Conservation (phyloP, 2,329 filamentous ascomycete species). For the Aurifilum marmelostoma region DNA sequence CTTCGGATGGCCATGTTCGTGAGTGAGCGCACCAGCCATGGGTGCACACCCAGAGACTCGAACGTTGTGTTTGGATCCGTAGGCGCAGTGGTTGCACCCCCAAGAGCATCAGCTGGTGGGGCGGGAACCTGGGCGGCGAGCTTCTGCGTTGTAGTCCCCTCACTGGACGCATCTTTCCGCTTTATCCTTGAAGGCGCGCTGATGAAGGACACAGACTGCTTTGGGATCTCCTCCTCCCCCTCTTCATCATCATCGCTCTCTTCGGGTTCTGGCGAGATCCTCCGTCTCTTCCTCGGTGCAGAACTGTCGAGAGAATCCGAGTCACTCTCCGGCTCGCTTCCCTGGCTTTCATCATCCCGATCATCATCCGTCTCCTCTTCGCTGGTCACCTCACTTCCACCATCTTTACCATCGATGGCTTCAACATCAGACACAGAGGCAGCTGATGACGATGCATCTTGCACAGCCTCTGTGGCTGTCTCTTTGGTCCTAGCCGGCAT, state of each 20-base stretch:
- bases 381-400: conserved; percentile 25
- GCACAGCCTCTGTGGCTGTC: conserved; percentile 14
- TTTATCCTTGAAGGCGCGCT: conserved; percentile 59
- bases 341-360: background rate
- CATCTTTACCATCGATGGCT: background rate
- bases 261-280: conserved; percentile 38
- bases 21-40: conserved; percentile 87
- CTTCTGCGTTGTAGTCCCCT: conserved; percentile 20
- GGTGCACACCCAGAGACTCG: conserved; percentile 70
- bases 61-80: conserved; percentile 67
- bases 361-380: conserved; percentile 31
- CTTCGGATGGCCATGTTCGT: conserved; percentile 74
- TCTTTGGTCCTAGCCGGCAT: conserved; percentile 25
- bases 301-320: conserved; percentile 53
- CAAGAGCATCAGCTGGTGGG: conserved; percentile 39
- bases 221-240: conserved; percentile 38
- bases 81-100: conserved; percentile 43
- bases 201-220: conserved; percentile 43
- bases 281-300: conserved; percentile 46
- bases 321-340: conserved; percentile 31
- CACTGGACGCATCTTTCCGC: conserved; percentile 36
- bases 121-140: conserved; percentile 18
- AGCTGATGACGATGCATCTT: conserved; percentile 6
- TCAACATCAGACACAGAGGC: conserved; percentile 15
- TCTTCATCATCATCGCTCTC: conserved; percentile 40